Base-by-base conservation (phyloP, 371 early-diverging fungal species). In the Ordospora colligata region DNA sequence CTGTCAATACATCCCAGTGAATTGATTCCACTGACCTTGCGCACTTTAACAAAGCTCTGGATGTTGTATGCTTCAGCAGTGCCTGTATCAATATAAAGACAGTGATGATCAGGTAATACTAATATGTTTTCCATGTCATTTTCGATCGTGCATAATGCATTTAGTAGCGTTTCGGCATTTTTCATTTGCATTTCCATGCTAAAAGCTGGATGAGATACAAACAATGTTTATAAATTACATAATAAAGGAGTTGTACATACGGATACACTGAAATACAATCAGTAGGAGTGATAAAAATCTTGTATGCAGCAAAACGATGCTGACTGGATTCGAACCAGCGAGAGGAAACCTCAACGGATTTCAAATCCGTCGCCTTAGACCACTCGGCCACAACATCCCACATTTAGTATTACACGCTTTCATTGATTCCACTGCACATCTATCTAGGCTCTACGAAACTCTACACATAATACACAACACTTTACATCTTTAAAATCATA, bases 311-410 rank as follows among this genome's bases (percentile, higher is more conserved):
- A 66, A 66, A 47, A 14, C 66, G 67, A 73, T 66, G 66, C 51
- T 43, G 51, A 23, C 67, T 73, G 67, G 74, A 73, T 73, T 66
- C 51, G 74, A 73, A 66, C 67, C 74, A 73, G 51, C 52, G 65
- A 45, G 63, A 73, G 67, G 51, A 27, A 73, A 23, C 32, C 74
- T 66, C 53, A 73, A 53, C 43, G 64, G 63, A 65, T 73, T 73
- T 66, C 74, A 66, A 63, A 64, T 73, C 67, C 64, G 53, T 43
- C 74, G 74, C 66, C 65, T 73, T 66, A 53, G 67, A 50, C 65
- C 65, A 64, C 65, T 73, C 73, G 73, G 62, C 62, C 73, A 64
- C 69, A 54, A 19, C 54, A 53, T 40, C 69, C 40, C 37, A 32
- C 11, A 32, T 7, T 21, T 25, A 1, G 9, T 3, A 51, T 23